These are phyloP conservation scores for Neurospora tetrasperma DNA, from an alignment of 495 filamentous ascomycete species.

Conservation along the genomic window DNA sequence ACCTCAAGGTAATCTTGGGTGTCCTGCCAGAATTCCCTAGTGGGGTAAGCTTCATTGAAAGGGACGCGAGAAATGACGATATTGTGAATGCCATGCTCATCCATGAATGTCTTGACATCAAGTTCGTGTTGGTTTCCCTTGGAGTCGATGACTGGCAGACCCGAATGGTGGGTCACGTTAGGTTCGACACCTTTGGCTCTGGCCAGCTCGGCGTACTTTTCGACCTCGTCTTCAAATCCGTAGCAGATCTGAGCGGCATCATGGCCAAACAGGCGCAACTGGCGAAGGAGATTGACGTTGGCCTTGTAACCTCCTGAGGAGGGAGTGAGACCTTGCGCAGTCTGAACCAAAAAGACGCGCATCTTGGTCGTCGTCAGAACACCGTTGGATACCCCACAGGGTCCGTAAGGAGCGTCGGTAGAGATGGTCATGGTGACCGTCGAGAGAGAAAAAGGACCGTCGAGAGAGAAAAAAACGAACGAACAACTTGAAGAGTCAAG, in stretches of 20 bases:
- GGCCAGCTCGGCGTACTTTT: conserved; percentile 7
- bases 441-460: not conserved
- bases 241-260: conserved; percentile 20
- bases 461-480: not conserved
- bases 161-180: not conserved
- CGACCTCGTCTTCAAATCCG: conserved; percentile 13
- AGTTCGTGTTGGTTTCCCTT: conserved; percentile 1
- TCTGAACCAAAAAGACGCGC: conserved; percentile 24
- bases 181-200: conserved; percentile 13
- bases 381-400: not conserved
- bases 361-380: conserved; percentile 4
- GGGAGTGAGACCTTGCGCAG: conserved; percentile 21
- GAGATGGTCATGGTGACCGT: not conserved
- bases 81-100: conserved; percentile 17
- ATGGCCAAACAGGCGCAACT: conserved; percentile 11
- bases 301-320: conserved; percentile 26
- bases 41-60: conserved; percentile 16
- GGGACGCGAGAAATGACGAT: conserved; percentile 10
- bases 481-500: conserved; percentile 1
- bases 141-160: conserved; percentile 1
- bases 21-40: conserved; percentile 15
- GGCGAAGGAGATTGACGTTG: conserved; percentile 18
- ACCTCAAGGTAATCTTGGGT: conserved; percentile 19
- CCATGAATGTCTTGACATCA: conserved; percentile 14
- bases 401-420: not conserved